Evolutionary conservation across 176 grass and related monocot species (phyloP).

Genomic region (Otatea glauca): DNA sequence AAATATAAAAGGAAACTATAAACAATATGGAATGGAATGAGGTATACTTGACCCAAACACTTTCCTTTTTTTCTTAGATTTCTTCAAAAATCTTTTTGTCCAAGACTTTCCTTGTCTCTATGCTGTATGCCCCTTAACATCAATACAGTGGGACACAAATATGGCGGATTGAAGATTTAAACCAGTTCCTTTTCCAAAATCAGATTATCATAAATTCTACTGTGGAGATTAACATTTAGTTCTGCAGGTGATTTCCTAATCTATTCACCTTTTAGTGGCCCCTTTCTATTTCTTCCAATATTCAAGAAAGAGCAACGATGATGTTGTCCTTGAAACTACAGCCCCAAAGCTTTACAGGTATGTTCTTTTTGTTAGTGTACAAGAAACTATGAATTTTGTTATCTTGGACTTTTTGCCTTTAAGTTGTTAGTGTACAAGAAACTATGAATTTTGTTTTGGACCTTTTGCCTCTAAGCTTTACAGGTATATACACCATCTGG

Average conservation of each 20-base stretch:
- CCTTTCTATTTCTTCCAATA: slow-evolving; percentile 58
- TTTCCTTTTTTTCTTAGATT: not conserved
- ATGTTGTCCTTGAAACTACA: slow-evolving; percentile 69
- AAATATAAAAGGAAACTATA: no score
- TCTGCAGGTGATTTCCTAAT: slow-evolving; percentile 68
- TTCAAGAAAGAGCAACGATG: slow-evolving; percentile 94
- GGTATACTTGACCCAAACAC: no score
- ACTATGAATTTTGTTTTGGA: no score
- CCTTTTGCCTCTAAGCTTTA: no score
- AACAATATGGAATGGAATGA: no score
- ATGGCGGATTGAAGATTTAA: slow-evolving; percentile 94
- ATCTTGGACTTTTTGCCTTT: not conserved
- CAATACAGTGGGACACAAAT: slow-evolving; percentile 81
- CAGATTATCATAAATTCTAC: slow-evolving; percentile 94
- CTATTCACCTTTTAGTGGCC: not conserved
- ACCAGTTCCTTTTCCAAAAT: slow-evolving; percentile 80
- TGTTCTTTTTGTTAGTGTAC: not conserved
- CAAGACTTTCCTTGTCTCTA: slow-evolving; percentile 1
- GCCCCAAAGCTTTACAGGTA: slow-evolving; percentile 87
- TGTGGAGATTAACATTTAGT: slow-evolving; percentile 94
- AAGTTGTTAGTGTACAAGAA: no score
- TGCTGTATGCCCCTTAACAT: slow-evolving; percentile 50
- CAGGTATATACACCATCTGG: not conserved
- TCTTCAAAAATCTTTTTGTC: not conserved
- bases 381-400: not conserved